Percentiles rank a stretch among this genome's conserved stretches.
Conservation (phyloP, 2,329 filamentous ascomycete species). For the Xylaria sp. region DNA sequence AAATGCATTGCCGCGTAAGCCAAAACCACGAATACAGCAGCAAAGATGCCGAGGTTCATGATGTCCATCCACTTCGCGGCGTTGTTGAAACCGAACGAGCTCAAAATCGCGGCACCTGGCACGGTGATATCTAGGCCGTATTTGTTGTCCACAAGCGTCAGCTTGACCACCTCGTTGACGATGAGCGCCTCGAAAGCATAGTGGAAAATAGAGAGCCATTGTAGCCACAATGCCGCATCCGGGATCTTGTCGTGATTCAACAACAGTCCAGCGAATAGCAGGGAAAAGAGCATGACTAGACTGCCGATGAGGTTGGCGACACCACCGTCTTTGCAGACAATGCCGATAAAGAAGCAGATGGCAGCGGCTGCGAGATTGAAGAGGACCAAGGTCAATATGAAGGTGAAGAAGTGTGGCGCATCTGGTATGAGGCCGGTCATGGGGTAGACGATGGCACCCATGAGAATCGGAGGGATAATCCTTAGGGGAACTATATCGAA, state of each 20-base stretch:
- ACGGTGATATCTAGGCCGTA: conserved; percentile 97
- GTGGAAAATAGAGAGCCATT: conserved; percentile 96
- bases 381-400: conserved; percentile 89
- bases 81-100: conserved; percentile 94
- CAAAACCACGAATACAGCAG: conserved; percentile 82
- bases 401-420: conserved; percentile 85
- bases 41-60: conserved; percentile 83
- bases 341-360: conserved; percentile 95
- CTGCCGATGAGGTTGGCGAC: conserved; percentile 95
- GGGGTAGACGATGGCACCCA: conserved; percentile 95
- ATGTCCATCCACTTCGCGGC: conserved; percentile 87
- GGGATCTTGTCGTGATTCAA: conserved; percentile 96
- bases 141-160: conserved; percentile 92
- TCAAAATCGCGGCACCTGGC: conserved; percentile 91
- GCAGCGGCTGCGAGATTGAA: conserved; percentile 96
- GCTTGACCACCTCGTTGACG: conserved; percentile 93
- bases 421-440: conserved; percentile 94
- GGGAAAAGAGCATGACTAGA: conserved; percentile 95
- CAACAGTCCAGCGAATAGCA: conserved; percentile 92
- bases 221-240: conserved; percentile 85
- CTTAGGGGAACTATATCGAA: conserved; percentile 97
- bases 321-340: conserved; percentile 89
- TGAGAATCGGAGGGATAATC: conserved; percentile 91
- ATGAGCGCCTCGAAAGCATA: conserved; percentile 97
- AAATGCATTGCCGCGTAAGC: conserved; percentile 95